phyloP scores from a whole-genome alignment of 2,329 filamentous ascomycete species.

The Tolypocladium tropicale region DNA sequence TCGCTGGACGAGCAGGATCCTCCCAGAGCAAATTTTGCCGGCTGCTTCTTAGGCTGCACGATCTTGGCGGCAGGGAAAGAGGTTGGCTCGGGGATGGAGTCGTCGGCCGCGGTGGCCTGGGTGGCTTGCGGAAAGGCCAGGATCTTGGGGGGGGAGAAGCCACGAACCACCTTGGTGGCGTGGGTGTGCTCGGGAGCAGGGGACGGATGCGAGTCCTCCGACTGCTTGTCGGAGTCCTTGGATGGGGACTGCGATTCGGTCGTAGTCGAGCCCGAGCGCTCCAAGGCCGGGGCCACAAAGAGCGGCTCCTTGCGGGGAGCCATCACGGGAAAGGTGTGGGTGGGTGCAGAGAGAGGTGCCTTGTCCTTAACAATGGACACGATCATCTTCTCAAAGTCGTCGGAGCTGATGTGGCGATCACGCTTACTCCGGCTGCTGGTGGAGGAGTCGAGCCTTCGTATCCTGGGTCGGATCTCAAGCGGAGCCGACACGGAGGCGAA shows the following conservation, averaged over 20 bases:
- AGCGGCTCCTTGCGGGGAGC: slow-evolving; percentile 33
- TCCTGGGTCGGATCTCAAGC: slow-evolving; percentile 55
- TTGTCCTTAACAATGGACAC: slow-evolving; percentile 86
- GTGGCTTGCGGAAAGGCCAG: slow-evolving; percentile 39
- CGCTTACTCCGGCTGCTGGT: slow-evolving; percentile 60
- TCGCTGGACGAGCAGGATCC: slow-evolving; percentile 68
- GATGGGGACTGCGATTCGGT: slow-evolving; percentile 37
- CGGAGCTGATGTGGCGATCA: slow-evolving; percentile 87
- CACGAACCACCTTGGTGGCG: slow-evolving; percentile 61
- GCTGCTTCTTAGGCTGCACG: slow-evolving; percentile 54
- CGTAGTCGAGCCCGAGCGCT: slow-evolving; percentile 33
- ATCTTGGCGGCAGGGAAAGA: slow-evolving; percentile 51
- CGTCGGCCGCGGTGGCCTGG: slow-evolving; percentile 38
- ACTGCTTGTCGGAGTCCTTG: slow-evolving; percentile 44
- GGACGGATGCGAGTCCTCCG: slow-evolving; percentile 18
- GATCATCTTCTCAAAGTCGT: slow-evolving; percentile 89
- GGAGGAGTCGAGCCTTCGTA: slow-evolving; percentile 61
- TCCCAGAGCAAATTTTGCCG: slow-evolving; percentile 61
- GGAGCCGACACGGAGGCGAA: slow-evolving; percentile 43
- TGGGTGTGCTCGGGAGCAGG: slow-evolving; percentile 18
- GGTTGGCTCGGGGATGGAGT: slow-evolving; percentile 48
- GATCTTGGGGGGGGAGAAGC: slow-evolving; percentile 70
- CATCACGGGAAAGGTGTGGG: slow-evolving; percentile 16
- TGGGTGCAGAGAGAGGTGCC: slow-evolving; percentile 39
- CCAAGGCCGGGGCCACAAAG: slow-evolving; percentile 19